Evolutionary conservation across 768 basidiomycete species (phyloP), one percentile per base, ranked within the genome.

Genomic region (Podaxis sp.): DNA sequence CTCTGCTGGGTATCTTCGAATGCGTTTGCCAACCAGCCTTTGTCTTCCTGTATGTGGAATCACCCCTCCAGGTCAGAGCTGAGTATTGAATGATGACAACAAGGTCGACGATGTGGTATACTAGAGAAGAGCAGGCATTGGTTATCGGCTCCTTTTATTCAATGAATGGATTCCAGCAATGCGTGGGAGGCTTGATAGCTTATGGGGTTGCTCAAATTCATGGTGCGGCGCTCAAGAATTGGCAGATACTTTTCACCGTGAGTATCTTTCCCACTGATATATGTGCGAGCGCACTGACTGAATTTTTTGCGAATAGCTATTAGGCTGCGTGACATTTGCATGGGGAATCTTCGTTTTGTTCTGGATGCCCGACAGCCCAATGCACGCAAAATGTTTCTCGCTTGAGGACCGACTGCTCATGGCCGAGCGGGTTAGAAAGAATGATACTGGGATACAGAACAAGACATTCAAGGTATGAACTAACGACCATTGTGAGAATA

Each of bases 81-180:
- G 24, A 27, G 17, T 13, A 25, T 4, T 13, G 54, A 3, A 19
- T 27, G 12, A 36, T 17, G 37, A 9, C 24, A 57, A 80, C 24
- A 57, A 80, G 78, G 56, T 79, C 82, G 7, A 78, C 80, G 36
- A 81, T 83, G 81, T 83, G 80, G 76, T 83, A 82, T 64, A 80
- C 76, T 9, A 75, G 81, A 27, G 78, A 79, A 17, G 82, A 83
- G 65, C 81, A 83, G 62, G 79, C 79, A 9, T 73, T 80, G 47
- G 76, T 79, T 22, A 79, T 80, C 50, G 77, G 78, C 1, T 70
- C 74, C 13, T 81, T 79, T 57, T 80, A 79, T 65, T 77, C 76
- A 12, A 80, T 80, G 79, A 81, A 80, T 63, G 79, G 77, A 2
- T 77, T 80, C 64, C 79, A 81, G 63, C 79, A 80, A 63, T 80